Base-by-base conservation (phyloP, 78 protist genomes). In the Trichosphaerium sp. region DNA sequence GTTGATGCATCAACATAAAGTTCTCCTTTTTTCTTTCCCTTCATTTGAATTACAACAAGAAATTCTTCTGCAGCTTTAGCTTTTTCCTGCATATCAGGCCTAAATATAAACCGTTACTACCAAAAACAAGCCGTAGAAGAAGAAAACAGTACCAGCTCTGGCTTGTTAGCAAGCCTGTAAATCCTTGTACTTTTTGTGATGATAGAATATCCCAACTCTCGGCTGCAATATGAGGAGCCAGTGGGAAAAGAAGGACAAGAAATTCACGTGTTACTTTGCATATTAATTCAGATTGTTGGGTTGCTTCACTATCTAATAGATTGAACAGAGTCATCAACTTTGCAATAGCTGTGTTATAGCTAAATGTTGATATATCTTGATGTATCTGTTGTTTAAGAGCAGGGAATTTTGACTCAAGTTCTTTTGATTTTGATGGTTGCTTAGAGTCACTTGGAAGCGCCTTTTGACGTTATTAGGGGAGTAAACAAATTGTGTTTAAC, bases 321-420 rank as follows among this genome's bases (percentile, higher is more conserved):
- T 75, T 83, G 39, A 72, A 51, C 38, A 83, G 64, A 28, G 26
- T 44, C 88, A 83, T 83, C 61, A 83, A 68, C 6, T 48, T 29
- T 6, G 81, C 38, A 2, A 83, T 69, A n/a, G 79, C 88, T 26
- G 72, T 52, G 69, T 83, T 83, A 61, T 76, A 76, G 12, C 73
- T n/a, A n/a, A n/a, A n/a, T 29, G 43, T 75, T 26, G 52, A 44
- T 67, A 29, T 75, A 57, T 21, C 40, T 47, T 21, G 83, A 44
- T 0, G 62, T 52, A 1, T 48, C 66, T n/a, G 34, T 55, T 29
- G 48, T 35, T 26, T 71, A 55, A 1, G 56, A 47, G 14, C 67
- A 40, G 55, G 57, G 58, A 21, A 63, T 31, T 34, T 63, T 61
- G 49, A 60, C 64, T 15, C 42, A 25, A 0, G 57, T 35, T 23